Conservation (phyloP, 73 alveolate genomes). For the Paramecium biaurelia region DNA sequence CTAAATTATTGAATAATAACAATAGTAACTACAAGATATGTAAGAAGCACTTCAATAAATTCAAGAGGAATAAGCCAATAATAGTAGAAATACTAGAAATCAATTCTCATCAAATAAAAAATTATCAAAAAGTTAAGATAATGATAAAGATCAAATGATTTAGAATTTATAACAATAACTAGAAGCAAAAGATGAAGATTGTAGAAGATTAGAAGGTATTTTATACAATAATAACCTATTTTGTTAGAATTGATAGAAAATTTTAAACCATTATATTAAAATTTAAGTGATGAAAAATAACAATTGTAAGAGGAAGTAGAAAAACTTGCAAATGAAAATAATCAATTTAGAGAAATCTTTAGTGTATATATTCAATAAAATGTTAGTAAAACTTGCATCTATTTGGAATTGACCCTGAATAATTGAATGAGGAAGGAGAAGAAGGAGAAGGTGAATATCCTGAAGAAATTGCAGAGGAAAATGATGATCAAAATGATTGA, state of each 20-base stretch:
- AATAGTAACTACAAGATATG: background rate
- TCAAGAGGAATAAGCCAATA: background rate
- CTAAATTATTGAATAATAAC: constrained; percentile 5
- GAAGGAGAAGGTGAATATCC: constrained; percentile 27
- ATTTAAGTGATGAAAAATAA: constrained; percentile 37
- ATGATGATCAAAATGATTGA: constrained; percentile 34
- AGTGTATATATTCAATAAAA: background rate
- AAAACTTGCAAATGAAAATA: constrained; percentile 19
- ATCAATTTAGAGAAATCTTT: constrained; percentile 45
- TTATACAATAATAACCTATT: background rate
- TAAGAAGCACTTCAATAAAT: background rate
- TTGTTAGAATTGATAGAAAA: background rate
- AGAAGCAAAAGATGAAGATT: background rate
- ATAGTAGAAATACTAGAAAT: background rate
- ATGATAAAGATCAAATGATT: constrained; percentile 23
- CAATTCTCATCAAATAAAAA: background rate
- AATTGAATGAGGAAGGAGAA: constrained; percentile 31
- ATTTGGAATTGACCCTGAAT: constrained; percentile 30
- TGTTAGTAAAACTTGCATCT: constrained; percentile 21
- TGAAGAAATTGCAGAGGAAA: constrained; percentile 11
- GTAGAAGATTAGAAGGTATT: constrained; percentile 8
- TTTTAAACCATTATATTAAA: background rate
- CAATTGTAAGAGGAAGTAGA: constrained; percentile 32
- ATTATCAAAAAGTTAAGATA: background rate
- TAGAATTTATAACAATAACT: background rate